These are phyloP conservation scores for Aspergillus sergii DNA, from an alignment of 2,329 filamentous ascomycete species.

Conservation along the genomic window DNA sequence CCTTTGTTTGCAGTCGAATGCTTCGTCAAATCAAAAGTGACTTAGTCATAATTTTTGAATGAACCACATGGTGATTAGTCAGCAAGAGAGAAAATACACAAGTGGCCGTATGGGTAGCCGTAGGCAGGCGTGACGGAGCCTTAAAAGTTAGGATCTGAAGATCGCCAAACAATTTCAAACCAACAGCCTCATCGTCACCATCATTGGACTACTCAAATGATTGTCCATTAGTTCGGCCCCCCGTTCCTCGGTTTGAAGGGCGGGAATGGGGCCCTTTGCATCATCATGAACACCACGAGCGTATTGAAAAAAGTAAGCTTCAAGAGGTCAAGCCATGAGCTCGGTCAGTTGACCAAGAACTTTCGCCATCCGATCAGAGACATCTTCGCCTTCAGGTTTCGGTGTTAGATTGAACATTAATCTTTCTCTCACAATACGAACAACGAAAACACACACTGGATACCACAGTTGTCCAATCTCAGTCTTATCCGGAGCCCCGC, in stretches of 20 bases:
- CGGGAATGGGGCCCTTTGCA: constrained; percentile 17
- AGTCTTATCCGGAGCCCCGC: constrained; percentile 12
- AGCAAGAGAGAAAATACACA: neutral
- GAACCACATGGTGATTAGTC: neutral
- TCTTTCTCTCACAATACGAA: constrained; percentile 14
- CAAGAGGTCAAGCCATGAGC: neutral
- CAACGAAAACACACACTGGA: neutral
- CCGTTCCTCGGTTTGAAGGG: constrained; percentile 18
- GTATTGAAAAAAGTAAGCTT: neutral
- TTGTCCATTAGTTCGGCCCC: constrained; percentile 6
- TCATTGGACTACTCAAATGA: neutral
- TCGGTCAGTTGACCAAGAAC: neutral
- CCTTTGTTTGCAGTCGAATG: constrained; percentile 10
- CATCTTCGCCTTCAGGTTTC: neutral
- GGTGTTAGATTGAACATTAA: constrained; percentile 7
- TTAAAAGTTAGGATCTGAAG: neutral
- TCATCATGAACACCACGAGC: constrained; percentile 23
- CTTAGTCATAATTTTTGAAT: constrained; percentile 6
- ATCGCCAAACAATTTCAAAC: constrained; percentile 5
- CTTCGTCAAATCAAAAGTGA: neutral
- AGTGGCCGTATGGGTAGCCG: neutral
- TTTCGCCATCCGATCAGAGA: neutral
- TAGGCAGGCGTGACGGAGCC: neutral
- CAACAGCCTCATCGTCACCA: neutral
- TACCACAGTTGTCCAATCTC: neutral